phyloP scores from a whole-genome alignment of 768 basidiomycete species.

The Saitozyma podzolica region DNA sequence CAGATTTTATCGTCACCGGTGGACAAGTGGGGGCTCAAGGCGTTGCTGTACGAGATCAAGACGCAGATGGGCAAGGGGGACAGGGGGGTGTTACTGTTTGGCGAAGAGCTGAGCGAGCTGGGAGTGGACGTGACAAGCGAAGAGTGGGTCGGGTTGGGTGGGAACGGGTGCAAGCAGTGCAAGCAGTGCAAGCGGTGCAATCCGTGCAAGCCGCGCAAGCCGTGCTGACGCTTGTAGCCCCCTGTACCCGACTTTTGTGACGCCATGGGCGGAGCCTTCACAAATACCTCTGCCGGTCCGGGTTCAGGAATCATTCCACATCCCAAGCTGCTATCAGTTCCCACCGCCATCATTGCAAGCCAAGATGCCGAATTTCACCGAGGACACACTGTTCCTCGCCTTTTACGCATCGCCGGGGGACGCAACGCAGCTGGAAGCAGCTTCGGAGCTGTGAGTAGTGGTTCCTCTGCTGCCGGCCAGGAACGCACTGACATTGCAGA shows the following conservation, averaged over 20 bases:
- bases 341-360: slow-evolving; percentile 71
- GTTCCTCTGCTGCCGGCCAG: slow-evolving; percentile 5
- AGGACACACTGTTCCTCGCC: slow-evolving; percentile 97
- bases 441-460: slow-evolving; percentile 82
- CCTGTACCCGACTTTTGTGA: slow-evolving; percentile 88
- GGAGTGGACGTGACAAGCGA: slow-evolving; percentile 82
- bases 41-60: slow-evolving; percentile 74
- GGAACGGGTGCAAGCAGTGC: too few relatives aligned
- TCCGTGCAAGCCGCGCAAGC: too few relatives aligned
- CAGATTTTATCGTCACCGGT: slow-evolving; percentile 90
- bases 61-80: slow-evolving; percentile 68
- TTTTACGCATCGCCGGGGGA: slow-evolving; percentile 94
- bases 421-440: slow-evolving; percentile 81
- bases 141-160: slow-evolving; percentile 63
- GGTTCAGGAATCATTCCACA: slow-evolving; percentile 87
- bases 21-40: slow-evolving; percentile 90
- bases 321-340: slow-evolving; percentile 90
- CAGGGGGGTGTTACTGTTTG: slow-evolving; percentile 75
- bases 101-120: slow-evolving; percentile 87
- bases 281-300: slow-evolving; percentile 49
- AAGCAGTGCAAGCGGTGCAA: too few relatives aligned
- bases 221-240: slow-evolving; percentile 58
- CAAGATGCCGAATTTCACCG: slow-evolving; percentile 65
- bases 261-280: slow-evolving; percentile 89
- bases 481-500: slow-evolving; percentile 54